Evolutionary conservation across 1,284 basidiomycete species (phyloP), one percentile per base, ranked within the genome.

Genomic region (Erythrobasidium hasegawianum): DNA sequence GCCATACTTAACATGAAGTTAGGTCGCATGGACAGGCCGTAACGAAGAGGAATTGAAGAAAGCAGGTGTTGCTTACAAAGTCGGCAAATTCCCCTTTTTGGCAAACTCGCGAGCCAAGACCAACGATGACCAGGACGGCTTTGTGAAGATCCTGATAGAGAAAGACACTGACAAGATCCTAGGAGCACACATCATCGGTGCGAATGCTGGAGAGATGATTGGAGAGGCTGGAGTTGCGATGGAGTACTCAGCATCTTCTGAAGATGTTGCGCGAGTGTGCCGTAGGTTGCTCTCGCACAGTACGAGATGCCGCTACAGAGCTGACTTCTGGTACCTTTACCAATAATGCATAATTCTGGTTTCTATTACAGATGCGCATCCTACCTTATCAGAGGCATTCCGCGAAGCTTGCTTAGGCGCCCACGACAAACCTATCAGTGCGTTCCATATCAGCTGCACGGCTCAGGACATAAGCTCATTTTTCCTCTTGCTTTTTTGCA

Each of bases 1-100:
- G n/a, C n/a, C n/a, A n/a, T n/a, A n/a, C n/a, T n/a, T n/a, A n/a
- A n/a, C n/a, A n/a, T n/a, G n/a, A 4, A 92, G 93, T 49, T 93
- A 97, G 80, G 93, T 98, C 67, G 87, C 96, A 3, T 98, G 95
- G 95, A 95, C 98, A 53, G 95, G 96, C 69, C 93, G 95, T 83
- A 94, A 87, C 52, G 95, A 97, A 81, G 88, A 97, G 79, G 92
- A 97, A 73, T 84, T 97, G 73, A 97, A 97, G 81, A 83, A 85
- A 1, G 89, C 85, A 20, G 90, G 91, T 64, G 87, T 96, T 68
- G 81, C 89, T 76, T 97, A 93, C 84, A 92, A 89, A 77, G 76
- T 95, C 69, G 95, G 95, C 9, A 59, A 59, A 33, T 67, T 62
- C 64, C 70, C 71, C 57, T 94, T 94, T 79, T 79, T 84, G n/a